Conservation (phyloP, 2,329 filamentous ascomycete species). For the Alternaria gansuensis region DNA sequence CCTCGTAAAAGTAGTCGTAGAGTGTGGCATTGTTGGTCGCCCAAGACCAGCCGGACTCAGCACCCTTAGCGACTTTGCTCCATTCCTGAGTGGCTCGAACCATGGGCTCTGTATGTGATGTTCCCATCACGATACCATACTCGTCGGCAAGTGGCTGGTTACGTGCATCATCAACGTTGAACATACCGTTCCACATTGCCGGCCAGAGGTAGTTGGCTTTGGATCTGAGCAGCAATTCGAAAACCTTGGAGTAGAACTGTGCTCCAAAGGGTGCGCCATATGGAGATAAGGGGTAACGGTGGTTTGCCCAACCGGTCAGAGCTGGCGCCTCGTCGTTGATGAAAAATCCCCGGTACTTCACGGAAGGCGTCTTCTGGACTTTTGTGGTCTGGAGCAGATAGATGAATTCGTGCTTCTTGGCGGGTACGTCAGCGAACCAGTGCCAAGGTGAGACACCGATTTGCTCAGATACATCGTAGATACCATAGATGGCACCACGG, state of each 20-base stretch:
- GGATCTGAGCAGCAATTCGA: constrained; percentile 74
- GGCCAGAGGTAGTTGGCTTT: constrained; percentile 81
- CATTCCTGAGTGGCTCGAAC: constrained; percentile 65
- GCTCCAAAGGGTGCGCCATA: constrained; percentile 60
- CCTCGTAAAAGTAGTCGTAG: constrained; percentile 72
- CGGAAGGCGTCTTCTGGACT: constrained; percentile 66
- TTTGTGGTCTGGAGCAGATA: constrained; percentile 65
- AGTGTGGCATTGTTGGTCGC: constrained; percentile 74
- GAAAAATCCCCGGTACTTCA: constrained; percentile 75
- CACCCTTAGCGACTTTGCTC: constrained; percentile 61
- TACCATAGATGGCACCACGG: constrained; percentile 72
- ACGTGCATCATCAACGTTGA: constrained; percentile 73
- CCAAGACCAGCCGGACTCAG: constrained; percentile 68
- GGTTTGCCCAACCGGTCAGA: constrained; percentile 71
- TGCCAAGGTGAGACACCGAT: constrained; percentile 78
- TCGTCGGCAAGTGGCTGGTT: constrained; percentile 76
- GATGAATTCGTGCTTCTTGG: constrained; percentile 62
- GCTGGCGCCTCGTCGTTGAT: constrained; percentile 75
- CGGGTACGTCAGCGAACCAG: constrained; percentile 71
- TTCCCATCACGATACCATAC: constrained; percentile 77
- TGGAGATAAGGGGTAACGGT: constrained; percentile 60
- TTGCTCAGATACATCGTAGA: constrained; percentile 76
- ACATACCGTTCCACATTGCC: constrained; percentile 74
- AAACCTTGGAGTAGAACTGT: constrained; percentile 74
- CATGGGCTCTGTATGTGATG: constrained; percentile 78